phyloP scores from a whole-genome alignment of 2,329 filamentous ascomycete genomes.

The Stachybotrys elegans region DNA sequence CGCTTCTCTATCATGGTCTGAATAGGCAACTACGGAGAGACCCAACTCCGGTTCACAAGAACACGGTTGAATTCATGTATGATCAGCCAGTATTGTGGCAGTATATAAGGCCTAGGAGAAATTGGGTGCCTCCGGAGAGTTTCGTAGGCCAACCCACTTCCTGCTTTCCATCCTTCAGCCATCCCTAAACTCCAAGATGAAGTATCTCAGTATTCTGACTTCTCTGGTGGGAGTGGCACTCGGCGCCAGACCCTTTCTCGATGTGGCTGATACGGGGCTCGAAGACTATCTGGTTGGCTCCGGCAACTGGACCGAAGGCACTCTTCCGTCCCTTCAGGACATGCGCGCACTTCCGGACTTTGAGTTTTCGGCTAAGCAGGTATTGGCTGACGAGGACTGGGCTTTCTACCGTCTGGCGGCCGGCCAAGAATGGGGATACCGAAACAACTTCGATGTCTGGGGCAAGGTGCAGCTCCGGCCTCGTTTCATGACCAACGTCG shows the following conservation, averaged over 20 bases:
- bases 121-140: neutral
- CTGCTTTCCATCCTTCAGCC: neutral
- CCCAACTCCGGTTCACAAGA: neutral
- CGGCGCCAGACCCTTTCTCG: slow-evolving; percentile 18
- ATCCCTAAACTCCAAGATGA: neutral
- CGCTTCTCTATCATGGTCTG: neutral
- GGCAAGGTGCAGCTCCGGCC: slow-evolving; percentile 34
- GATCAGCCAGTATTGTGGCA: neutral
- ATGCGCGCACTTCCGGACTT: slow-evolving; percentile 40
- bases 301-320: slow-evolving; percentile 19
- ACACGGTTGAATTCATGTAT: neutral
- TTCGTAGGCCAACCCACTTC: neutral
- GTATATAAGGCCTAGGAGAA: neutral
- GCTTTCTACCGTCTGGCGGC: slow-evolving; percentile 41
- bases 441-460: slow-evolving; percentile 43
- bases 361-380: slow-evolving; percentile 36
- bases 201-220: neutral
- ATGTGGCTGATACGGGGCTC: slow-evolving; percentile 23
- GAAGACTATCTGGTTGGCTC: slow-evolving; percentile 13
- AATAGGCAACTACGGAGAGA: neutral
- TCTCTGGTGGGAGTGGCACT: neutral
- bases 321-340: slow-evolving; percentile 27
- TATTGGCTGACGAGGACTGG: slow-evolving; percentile 31
- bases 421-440: slow-evolving; percentile 40
- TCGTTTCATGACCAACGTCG: slow-evolving; percentile 8